Evolutionary conservation across 768 basidiomycete genomes (phyloP), one percentile per base, ranked within the genome.

Genomic region (Podaxis carcinomalis): DNA sequence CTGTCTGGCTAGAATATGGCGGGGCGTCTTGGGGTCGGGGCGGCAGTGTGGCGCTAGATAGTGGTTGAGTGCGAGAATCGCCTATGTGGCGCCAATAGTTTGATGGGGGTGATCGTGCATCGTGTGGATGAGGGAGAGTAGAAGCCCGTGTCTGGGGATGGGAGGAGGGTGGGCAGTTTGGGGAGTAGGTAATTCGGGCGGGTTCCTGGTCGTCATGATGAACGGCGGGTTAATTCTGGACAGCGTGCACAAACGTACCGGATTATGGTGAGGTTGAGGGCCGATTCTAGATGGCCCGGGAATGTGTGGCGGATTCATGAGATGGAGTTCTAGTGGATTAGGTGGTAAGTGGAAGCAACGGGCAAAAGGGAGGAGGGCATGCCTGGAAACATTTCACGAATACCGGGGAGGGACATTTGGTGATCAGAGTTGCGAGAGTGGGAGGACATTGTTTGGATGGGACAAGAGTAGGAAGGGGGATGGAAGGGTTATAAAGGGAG

Each of bases 321-420:
- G 61, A 49, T 69, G 67, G 0, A 28, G 27, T 55, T 69, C 68
- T 69, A 49, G 14, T 13, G 54, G 25, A 39, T 13, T 25, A 40
- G 23, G 36, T 11, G 32, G 37, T 46, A 40, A 56, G 14, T 28
- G 49, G 42, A n/a, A 44, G 52, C 14, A 16, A 13, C 35, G 10
- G 49, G 19, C 25, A 27, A 6, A 37, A 51, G 35, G 3, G 40
- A 54, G 35, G 53, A 46, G 21, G 11, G 59, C 73, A 46, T 64
- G 80, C 83, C 81, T 50, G 83, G 83, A 62, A 84, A 85, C 75
- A 84, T 80, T 62, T 83, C 81, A 21, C 78, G 75, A 36, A 83
- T 83, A 65, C 80, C 80, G 25, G 83, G 83, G 27, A 84, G 71
- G 1, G 77, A 73, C 40, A 23, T 49, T 13, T 61, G 46, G 28